These are phyloP conservation scores for Pichia sp. DNA, from an alignment of 1,139 yeast genomes.

Conservation along the genomic window DNA sequence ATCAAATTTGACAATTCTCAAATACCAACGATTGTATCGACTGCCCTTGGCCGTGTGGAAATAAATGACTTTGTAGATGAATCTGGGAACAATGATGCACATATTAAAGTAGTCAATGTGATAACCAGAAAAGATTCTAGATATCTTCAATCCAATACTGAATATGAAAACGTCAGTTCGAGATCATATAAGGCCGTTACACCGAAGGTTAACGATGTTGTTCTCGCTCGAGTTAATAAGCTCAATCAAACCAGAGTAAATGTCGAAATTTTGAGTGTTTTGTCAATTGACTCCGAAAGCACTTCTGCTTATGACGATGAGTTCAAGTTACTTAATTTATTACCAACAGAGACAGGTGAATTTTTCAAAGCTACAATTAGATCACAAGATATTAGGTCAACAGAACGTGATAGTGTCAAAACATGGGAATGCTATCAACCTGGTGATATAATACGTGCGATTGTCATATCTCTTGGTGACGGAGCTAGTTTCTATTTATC, in stretches of 20 bases:
- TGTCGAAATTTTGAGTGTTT: constrained; percentile 72
- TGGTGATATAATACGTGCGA: constrained; percentile 87
- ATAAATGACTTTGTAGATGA: constrained; percentile 17
- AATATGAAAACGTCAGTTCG: constrained; percentile 1
- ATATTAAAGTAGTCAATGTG: constrained; percentile 15
- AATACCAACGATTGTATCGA: constrained; percentile 50
- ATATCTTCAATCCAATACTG: neutral
- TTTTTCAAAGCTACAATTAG: constrained; percentile 86
- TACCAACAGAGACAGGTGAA: constrained; percentile 72
- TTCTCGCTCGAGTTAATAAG: constrained; percentile 66
- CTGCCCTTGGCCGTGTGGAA: constrained; percentile 53
- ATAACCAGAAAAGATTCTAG: constrained; percentile 19
- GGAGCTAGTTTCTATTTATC: constrained; percentile 84
- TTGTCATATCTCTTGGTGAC: constrained; percentile 81
- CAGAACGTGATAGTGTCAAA: constrained; percentile 84
- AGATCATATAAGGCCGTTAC: constrained; percentile 39
- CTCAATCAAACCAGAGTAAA: constrained; percentile 62
- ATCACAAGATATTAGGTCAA: constrained; percentile 81
- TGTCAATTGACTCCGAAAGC: constrained; percentile 29
- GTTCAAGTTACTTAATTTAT: constrained; percentile 44
- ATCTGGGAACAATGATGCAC: constrained; percentile 14
- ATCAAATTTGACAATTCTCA: constrained; percentile 14
- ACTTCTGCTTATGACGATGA: constrained; percentile 47
- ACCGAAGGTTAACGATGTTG: constrained; percentile 82
- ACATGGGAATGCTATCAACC: constrained; percentile 77